phyloP scores from a whole-genome alignment of 1,139 yeast genomes.

The Candida frijolesensis region DNA sequence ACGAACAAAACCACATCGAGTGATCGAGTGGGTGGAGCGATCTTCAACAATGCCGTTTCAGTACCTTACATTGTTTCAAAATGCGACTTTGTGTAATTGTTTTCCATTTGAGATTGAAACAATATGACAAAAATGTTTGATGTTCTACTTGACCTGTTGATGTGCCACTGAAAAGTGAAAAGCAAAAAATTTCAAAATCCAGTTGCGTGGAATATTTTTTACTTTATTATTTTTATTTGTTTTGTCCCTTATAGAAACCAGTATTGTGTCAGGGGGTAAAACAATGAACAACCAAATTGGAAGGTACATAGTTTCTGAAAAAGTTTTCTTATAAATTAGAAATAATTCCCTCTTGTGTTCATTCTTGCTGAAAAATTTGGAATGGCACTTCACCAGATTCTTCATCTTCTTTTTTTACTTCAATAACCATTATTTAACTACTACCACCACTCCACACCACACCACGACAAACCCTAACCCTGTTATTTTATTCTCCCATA shows the following conservation, averaged over 20 bases:
- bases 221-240: not conserved
- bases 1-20: not conserved
- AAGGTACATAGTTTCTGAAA: not conserved
- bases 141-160: no score
- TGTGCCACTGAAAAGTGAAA: not conserved
- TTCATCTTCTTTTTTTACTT: no score
- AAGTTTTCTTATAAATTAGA: not conserved
- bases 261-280: slow-evolving; percentile 2
- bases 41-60: not conserved
- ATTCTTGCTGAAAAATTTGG: no score
- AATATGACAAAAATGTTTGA: slow-evolving; percentile 4
- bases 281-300: not conserved
- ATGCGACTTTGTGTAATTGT: slow-evolving; percentile 1
- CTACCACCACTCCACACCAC: not conserved
- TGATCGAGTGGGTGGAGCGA: no score
- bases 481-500: not conserved
- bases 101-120: slow-evolving; percentile 3
- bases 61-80: not conserved
- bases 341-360: no score
- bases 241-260: no score
- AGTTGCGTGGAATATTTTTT: not conserved
- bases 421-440: no score
- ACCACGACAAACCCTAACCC: not conserved
- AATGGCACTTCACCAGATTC: no score
- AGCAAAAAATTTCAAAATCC: not conserved